A percentile compares a stretch with the other conserved stretches of the same genome.
phyloP scores from a whole-genome alignment of 2,329 filamentous ascomycete species.

The Ilyonectria sp. region DNA sequence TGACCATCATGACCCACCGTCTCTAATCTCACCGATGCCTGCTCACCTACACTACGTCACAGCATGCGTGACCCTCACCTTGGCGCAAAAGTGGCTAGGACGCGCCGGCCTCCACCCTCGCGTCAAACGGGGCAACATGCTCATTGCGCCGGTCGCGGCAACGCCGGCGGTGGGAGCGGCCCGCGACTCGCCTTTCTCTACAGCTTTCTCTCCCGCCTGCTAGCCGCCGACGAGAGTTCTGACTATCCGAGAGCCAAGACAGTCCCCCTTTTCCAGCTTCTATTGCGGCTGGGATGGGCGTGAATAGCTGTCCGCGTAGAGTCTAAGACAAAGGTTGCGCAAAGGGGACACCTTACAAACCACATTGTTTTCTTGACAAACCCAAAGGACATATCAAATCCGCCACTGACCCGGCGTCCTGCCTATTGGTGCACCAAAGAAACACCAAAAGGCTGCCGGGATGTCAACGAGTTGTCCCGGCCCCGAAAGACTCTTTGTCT shows the following conservation, averaged over 20 bases:
- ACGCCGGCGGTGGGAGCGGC: constrained; percentile 23
- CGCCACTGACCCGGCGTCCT: constrained; percentile 21
- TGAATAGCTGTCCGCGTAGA: constrained; percentile 1
- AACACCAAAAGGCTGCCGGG: constrained; percentile 6
- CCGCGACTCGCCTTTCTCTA: constrained; percentile 11
- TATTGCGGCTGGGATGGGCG: constrained; percentile 9
- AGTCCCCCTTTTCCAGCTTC: background rate
- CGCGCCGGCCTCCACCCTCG: background rate
- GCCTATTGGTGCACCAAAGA: constrained; percentile 6
- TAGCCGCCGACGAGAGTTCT: constrained; percentile 20
- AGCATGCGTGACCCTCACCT: constrained; percentile 28
- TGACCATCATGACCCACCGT: constrained; percentile 6
- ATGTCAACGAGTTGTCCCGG: constrained; percentile 17
- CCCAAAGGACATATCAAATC: constrained; percentile 4
- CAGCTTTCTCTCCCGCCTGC: constrained; percentile 13
- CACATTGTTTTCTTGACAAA: background rate
- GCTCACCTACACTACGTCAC: constrained; percentile 24
- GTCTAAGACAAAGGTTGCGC: background rate
- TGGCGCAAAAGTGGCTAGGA: constrained; percentile 15
- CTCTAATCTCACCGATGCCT: background rate
- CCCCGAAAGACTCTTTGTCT: constrained; percentile 5
- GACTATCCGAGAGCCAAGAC: constrained; percentile 14
- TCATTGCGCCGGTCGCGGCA: constrained; percentile 14
- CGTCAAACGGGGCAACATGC: constrained; percentile 21
- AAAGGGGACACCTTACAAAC: constrained; percentile 4